phyloP scores from a whole-genome alignment of 2,329 filamentous ascomycete species.

The Pyricularia pennisetigena region DNA sequence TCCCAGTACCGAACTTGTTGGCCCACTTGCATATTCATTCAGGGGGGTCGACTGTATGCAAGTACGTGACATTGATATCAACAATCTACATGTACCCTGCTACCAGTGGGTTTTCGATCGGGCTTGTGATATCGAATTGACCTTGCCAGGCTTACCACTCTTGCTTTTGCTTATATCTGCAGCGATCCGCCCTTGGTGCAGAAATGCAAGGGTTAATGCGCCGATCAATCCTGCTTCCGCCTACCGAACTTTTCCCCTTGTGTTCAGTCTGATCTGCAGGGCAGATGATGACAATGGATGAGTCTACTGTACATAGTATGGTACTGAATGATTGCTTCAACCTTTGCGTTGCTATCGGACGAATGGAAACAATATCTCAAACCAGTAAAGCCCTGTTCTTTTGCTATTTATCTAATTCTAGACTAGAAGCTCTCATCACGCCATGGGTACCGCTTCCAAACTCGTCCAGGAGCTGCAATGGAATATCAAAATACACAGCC shows the following conservation, averaged over 20 bases:
- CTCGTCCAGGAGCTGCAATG: no score
- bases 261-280: not conserved
- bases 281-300: not conserved
- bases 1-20: no score
- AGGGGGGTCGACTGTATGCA: no score
- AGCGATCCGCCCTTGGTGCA: not conserved
- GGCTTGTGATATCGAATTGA: not conserved
- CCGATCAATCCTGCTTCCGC: not conserved
- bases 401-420: no score
- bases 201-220: not conserved
- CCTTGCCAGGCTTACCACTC: not conserved
- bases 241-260: not conserved
- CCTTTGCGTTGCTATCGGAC: not conserved
- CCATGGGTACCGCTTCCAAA: no score
- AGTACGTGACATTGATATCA: no score
- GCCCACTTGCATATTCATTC: no score
- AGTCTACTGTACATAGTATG: not conserved
- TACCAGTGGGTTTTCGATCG: not conserved
- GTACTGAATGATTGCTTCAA: not conserved
- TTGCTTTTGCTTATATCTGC: not conserved
- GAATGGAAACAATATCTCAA: not conserved
- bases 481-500: not conserved
- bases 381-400: not conserved
- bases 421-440: no score
- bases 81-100: no score